Base-by-base conservation (phyloP, 768 basidiomycete species). In the Cubamyces sp. region DNA sequence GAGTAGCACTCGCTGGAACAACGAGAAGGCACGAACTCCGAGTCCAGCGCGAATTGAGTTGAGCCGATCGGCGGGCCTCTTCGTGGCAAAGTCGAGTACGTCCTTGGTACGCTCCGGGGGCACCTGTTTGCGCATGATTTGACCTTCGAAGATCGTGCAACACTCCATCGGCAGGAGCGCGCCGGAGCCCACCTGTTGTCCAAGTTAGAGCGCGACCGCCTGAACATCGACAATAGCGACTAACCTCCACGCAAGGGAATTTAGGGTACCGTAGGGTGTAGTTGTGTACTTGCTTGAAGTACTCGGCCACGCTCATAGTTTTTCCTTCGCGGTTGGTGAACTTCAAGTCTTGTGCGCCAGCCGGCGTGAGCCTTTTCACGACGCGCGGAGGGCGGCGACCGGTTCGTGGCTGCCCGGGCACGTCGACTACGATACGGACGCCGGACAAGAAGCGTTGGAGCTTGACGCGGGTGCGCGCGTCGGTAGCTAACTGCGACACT, bases 101-200 rank as follows among this genome's bases (percentile, higher is more conserved):
- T 81, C 78, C 53, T 80, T 82, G 0, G 86, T 86, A 67, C 86
- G 86, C 46, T 90, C 87, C 0, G 84, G 77, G 0, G 90, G 88
- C 0, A 93, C 77, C 51, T 89, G 85, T 65, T 87, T 90, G 43
- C 84, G 80, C 80, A 89, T 85, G 41, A 91, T 83, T 66, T 92
- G 91, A 0, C 90, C 90, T 0, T 78, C 70, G 0, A 81, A 78
- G 3, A 92, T 86, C 0, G 69, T 73, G 68, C 90, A 92, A 1
- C 85, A 71, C 65, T 92, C 91, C 0, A 92, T 71, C 0, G 91
- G 91, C 3, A 90, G 77, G 34, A 86, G 68, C 0, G 90, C 90
- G 1, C 83, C 83, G 25, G 75, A 71, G 5, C 85, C 84, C 14
- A 89, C 80, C 89, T 91, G 48, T 9, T 16, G 18, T 8, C 21